These are phyloP conservation scores for Mycena vulgaris DNA, from an alignment of 768 basidiomycete genomes.

Conservation along the genomic window DNA sequence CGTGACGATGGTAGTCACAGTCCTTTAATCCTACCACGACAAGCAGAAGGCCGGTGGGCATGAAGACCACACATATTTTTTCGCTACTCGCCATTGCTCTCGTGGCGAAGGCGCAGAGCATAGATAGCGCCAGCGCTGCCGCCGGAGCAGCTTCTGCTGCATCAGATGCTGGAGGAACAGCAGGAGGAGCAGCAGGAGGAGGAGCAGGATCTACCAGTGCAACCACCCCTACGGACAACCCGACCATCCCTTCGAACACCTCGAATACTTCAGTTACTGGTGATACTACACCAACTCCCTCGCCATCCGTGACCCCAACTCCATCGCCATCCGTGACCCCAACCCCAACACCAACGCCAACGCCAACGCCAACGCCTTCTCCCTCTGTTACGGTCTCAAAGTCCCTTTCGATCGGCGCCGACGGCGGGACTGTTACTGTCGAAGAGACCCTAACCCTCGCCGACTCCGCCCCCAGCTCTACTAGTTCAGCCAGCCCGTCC, in stretches of 20 bases:
- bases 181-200: too few species aligned
- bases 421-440: conserved; percentile 43
- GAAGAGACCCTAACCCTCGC: conserved; percentile 43
- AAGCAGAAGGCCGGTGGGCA: neutral
- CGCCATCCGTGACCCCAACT: conserved; percentile 24
- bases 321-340: conserved; percentile 28
- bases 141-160: neutral
- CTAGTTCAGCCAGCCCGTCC: conserved; percentile 42
- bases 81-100: conserved; percentile 21
- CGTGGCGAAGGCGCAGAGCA: conserved; percentile 19
- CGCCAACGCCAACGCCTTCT: conserved; percentile 24
- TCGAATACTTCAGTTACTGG: conserved; percentile 24
- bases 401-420: conserved; percentile 36
- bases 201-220: too few species aligned
- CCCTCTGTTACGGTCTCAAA: conserved; percentile 27
- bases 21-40: neutral
- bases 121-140: neutral
- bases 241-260: neutral
- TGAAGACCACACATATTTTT: conserved; percentile 1
- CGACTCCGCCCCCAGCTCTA: conserved; percentile 42
- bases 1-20: neutral
- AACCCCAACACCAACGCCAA: conserved; percentile 4
- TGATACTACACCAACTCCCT: conserved; percentile 18
- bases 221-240: conserved; percentile 33
- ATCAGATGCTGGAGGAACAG: neutral